phyloP scores from a whole-genome alignment of 495 filamentous ascomycete species.

The Letharia columbiana region DNA sequence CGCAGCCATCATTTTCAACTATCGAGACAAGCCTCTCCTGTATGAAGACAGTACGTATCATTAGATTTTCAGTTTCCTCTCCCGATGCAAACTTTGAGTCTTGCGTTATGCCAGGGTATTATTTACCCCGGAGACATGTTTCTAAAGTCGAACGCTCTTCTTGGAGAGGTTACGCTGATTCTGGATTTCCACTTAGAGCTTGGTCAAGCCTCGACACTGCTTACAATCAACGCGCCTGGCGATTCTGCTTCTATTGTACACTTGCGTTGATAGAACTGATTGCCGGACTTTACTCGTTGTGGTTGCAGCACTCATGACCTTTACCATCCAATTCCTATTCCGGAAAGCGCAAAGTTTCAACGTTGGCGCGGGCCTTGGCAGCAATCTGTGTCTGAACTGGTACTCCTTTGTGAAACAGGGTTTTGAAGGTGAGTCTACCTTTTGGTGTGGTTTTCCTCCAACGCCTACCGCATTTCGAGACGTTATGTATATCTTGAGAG shows the following conservation, averaged over 20 bases:
- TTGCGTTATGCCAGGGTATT: no score
- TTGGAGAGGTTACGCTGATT: no score
- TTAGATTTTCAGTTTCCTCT: no score
- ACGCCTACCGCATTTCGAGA: not conserved
- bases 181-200: not conserved
- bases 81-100: no score
- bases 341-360: constrained; percentile 2
- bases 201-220: not conserved
- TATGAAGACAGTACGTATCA: constrained; percentile 2
- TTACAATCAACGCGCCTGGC: constrained; percentile 5
- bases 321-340: constrained; percentile 2
- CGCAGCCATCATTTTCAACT: constrained; percentile 9
- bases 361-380: not conserved
- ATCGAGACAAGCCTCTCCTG: not conserved
- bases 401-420: not conserved
- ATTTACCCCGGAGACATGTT: no score
- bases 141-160: no score
- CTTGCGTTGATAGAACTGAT: not conserved
- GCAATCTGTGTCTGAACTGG: constrained; percentile 5
- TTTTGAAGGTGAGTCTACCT: not conserved
- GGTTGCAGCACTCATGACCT: constrained; percentile 5
- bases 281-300: constrained; percentile 2
- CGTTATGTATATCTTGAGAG: not conserved
- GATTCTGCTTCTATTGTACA: constrained; percentile 2
- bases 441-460: no score